Evolutionary conservation across 768 basidiomycete species (phyloP).

Genomic region (Thelephora ganbajun): DNA sequence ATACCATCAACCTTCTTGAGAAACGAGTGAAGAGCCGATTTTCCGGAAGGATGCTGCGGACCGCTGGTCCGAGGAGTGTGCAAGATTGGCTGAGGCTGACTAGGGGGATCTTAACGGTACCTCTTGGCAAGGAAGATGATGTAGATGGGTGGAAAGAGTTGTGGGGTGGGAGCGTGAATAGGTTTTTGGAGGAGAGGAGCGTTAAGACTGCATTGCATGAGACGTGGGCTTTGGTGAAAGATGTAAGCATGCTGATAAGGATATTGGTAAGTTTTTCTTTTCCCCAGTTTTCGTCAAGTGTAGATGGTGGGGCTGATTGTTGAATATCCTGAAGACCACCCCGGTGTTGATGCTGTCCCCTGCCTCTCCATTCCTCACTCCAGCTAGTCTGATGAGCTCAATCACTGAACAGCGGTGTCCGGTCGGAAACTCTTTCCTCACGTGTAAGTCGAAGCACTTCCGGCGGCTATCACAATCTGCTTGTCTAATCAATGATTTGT

Average conservation of each 20-base stretch:
- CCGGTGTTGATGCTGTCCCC: slow-evolving; percentile 32
- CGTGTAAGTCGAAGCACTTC: slow-evolving; percentile 25
- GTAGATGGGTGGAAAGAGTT: slow-evolving; percentile 41
- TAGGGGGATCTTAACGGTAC: slow-evolving; percentile 27
- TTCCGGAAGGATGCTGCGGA: slow-evolving; percentile 79
- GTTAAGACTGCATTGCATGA: slow-evolving; percentile 38
- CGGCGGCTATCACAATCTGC: background rate
- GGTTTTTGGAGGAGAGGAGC: slow-evolving; percentile 35
- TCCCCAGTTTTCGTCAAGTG: background rate
- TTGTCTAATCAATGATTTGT: background rate
- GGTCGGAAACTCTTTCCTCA: slow-evolving; percentile 33
- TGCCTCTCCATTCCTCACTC: slow-evolving; percentile 38
- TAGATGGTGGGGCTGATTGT: background rate
- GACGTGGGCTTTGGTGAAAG: slow-evolving; percentile 45
- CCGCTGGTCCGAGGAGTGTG: slow-evolving; percentile 42
- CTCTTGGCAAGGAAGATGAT: slow-evolving; percentile 10
- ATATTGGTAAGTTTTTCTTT: slow-evolving; percentile 37
- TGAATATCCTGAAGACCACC: slow-evolving; percentile 22
- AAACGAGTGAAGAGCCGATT: slow-evolving; percentile 97
- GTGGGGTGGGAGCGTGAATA: slow-evolving; percentile 47
- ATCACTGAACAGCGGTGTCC: slow-evolving; percentile 42
- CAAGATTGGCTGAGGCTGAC: slow-evolving; percentile 38
- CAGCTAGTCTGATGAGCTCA: slow-evolving; percentile 27
- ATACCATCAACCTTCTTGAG: slow-evolving; percentile 80
- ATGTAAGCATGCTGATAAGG: slow-evolving; percentile 41